Conservation (phyloP, 768 basidiomycete species). For the Boletus tomentosulus region DNA sequence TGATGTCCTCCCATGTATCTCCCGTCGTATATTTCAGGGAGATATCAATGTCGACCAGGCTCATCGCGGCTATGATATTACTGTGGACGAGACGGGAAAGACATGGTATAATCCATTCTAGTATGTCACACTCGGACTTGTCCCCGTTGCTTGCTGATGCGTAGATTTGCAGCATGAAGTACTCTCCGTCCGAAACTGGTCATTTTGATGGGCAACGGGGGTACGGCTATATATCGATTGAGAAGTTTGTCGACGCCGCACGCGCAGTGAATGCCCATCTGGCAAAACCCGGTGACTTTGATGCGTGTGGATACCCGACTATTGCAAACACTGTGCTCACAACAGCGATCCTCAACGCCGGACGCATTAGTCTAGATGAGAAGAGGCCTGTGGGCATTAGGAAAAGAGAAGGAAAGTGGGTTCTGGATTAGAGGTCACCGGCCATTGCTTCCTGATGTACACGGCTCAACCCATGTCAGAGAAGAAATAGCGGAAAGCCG, state of each 20-base stretch:
- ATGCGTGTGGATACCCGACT: conserved; percentile 78
- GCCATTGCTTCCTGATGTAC: neutral
- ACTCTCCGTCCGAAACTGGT: conserved; percentile 85
- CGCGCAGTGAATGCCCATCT: conserved; percentile 71
- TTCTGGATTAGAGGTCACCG: conserved; percentile 48
- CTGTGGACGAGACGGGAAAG: conserved; percentile 81
- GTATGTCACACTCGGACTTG: conserved; percentile 42
- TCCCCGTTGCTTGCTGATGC: conserved; percentile 5
- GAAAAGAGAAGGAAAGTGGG: conserved; percentile 60
- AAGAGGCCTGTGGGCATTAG: conserved; percentile 78
- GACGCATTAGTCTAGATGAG: conserved; percentile 87
- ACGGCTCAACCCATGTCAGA: neutral
- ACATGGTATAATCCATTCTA: conserved; percentile 89
- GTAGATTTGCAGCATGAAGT: conserved; percentile 70
- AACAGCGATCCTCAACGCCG: conserved; percentile 87
- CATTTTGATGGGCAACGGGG: conserved; percentile 94
- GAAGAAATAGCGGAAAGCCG: neutral
- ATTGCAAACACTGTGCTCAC: conserved; percentile 85
- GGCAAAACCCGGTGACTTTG: conserved; percentile 67
- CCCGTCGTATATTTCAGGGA: conserved; percentile 46
- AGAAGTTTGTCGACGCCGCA: conserved; percentile 86
- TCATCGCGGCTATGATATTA: conserved; percentile 89
- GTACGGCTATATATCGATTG: conserved; percentile 88
- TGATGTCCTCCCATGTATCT: neutral
- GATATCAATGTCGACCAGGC: conserved; percentile 93